Evolutionary conservation across 192 early-diverging fungal genomes (phyloP).

Genomic region (Backusella luteola): DNA sequence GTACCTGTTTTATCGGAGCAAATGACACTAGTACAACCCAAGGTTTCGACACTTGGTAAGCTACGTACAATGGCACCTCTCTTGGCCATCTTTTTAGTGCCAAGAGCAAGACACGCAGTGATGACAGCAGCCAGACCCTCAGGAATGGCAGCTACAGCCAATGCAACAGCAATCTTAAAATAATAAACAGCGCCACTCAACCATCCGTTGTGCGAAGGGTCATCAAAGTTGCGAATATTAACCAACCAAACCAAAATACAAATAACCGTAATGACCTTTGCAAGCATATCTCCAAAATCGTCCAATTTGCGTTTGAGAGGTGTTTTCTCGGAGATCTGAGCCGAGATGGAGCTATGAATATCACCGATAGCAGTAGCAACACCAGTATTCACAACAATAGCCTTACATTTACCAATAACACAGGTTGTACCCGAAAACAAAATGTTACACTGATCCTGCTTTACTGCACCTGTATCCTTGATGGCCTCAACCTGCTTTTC

Average conservation of each 20-base stretch:
- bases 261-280: constrained; percentile 82
- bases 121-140: constrained; percentile 99
- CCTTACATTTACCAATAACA: constrained; percentile 85
- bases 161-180: constrained; percentile 98
- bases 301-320: constrained; percentile 95
- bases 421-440: constrained; percentile 97
- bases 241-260: constrained; percentile 98
- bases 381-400: constrained; percentile 90
- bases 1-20: constrained; percentile 99
- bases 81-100: constrained; percentile 96
- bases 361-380: constrained; percentile 88
- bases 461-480: constrained; percentile 71
- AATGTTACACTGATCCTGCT: constrained; percentile 97
- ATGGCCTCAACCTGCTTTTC: constrained; percentile 71
- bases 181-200: constrained; percentile 95
- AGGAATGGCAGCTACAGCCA: constrained; percentile 98
- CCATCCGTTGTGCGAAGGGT: constrained; percentile 88
- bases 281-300: constrained; percentile 90
- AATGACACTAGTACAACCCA: constrained; percentile 96
- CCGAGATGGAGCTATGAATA: constrained; percentile 86
- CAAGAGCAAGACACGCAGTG: constrained; percentile 96
- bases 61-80: constrained; percentile 95
- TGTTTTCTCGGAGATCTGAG: constrained; percentile 87
- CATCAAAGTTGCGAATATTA: constrained; percentile 97
- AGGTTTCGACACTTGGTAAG: constrained; percentile 91